These are phyloP conservation scores for Fusarium fujikuroi DNA, from an alignment of 2,329 filamentous ascomycete species.

Conservation along the genomic window DNA sequence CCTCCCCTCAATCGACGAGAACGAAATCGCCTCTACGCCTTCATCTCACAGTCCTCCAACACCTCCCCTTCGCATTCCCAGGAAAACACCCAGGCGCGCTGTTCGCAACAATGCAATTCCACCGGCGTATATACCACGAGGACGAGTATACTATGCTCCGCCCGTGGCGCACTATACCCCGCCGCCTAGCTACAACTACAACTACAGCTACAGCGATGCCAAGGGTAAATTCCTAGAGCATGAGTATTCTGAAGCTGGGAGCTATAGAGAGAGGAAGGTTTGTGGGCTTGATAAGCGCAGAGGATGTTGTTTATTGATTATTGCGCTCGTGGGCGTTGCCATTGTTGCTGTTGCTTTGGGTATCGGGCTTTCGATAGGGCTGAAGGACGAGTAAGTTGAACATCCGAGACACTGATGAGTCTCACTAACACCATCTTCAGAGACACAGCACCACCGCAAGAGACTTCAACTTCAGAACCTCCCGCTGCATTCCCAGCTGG, in stretches of 20 bases:
- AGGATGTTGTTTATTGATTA: conserved; percentile 49
- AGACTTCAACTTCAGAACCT: conserved; percentile 17
- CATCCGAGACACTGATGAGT: not conserved
- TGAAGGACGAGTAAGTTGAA: conserved; percentile 50
- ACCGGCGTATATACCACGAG: conserved; percentile 41
- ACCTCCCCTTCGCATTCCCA: conserved; percentile 46
- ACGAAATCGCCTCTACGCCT: conserved; percentile 42
- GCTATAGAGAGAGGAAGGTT: conserved; percentile 8
- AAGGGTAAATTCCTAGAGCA: conserved; percentile 31
- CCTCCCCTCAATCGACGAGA: conserved; percentile 54
- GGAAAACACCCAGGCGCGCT: conserved; percentile 41
- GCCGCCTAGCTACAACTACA: conserved; percentile 38
- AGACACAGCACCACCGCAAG: not conserved
- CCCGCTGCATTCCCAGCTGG: conserved; percentile 66
- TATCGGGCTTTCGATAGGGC: conserved; percentile 54
- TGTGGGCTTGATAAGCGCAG: conserved; percentile 22
- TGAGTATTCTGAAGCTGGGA: conserved; percentile 18
- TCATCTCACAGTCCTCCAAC: conserved; percentile 34
- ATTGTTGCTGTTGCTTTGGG: conserved; percentile 51
- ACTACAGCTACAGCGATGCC: conserved; percentile 32
- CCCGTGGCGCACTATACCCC: conserved; percentile 32
- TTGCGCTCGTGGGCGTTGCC: conserved; percentile 46
- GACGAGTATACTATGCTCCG: conserved; percentile 10
- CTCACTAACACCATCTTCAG: conserved; percentile 11
- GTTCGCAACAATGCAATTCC: conserved; percentile 34